Base-by-base conservation (phyloP, 2,329 filamentous ascomycete species). In the Fusarium sp. region DNA sequence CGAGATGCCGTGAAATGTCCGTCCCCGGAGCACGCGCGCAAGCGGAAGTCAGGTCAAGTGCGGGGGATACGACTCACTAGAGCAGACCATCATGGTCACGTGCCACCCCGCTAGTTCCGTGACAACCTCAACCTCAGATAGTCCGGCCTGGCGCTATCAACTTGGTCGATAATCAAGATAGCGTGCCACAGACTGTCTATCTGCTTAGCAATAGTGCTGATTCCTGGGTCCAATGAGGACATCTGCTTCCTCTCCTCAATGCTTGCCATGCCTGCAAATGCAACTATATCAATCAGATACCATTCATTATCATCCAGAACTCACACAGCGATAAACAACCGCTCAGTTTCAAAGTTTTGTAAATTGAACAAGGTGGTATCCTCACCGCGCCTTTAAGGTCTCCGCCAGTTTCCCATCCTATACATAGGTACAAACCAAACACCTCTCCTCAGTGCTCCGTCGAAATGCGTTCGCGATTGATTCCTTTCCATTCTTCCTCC, bases 371-470 rank as follows among this genome's bases (percentile, higher is more conserved):
- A 70, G 38, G 52, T 74, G 75, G 75, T 75, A 74, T 77, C 65
- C 69, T 73, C 68, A 50, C 58, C 70, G 59, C 74, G 69, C 72
- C 71, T 69, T 68, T 68, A 58, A 42, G 63, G 47, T 63, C 62
- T 64, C 60, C 58, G 38, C 63, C 57, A 63, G 60, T 74, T 78
- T 68, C 76, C 69, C 66, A 75, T 71, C 73, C 74, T 76, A 69
- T 77, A 76, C 76, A 66, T 77, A 75, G 73, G 70, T 75, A 73
- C 71, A 78, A 78, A 71, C 68, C 73, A 75, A 78, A 77, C 75
- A 77, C 75, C 75, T 58, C 66, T 66, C 62, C 67, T 27, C 40
- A 45, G 40, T 59, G 61, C 68, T 69, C 69, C 69, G 33, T 63
- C 69, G 40, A 61, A 74, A 74, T 71, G 65, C 60, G 59, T 59